Conservation (phyloP, 768 basidiomycete species). For the Panus rudis region DNA sequence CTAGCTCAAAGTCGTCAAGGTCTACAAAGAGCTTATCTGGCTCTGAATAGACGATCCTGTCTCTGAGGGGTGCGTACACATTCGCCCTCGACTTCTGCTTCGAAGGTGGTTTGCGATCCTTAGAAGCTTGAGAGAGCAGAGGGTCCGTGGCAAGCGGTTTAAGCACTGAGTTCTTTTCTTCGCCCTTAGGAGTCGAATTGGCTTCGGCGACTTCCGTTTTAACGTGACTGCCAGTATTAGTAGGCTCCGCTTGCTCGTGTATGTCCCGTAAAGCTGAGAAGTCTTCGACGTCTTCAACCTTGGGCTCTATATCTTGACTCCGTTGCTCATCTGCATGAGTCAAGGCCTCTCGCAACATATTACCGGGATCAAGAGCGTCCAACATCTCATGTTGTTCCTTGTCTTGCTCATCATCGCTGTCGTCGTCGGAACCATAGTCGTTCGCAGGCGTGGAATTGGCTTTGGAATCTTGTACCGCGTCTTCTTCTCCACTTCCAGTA, state of each 20-base stretch:
- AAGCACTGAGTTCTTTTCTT: constrained; percentile 11
- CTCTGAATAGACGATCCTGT: constrained; percentile 43
- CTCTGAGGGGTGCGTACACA: constrained; percentile 51
- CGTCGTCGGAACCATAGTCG: constrained; percentile 55
- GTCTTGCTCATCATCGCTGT: constrained; percentile 56
- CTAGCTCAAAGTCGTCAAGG: constrained; percentile 37
- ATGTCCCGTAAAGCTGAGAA: constrained; percentile 30
- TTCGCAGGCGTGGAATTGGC: constrained; percentile 18
- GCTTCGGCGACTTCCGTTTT: constrained; percentile 1
- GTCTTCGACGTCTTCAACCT: constrained; percentile 54
- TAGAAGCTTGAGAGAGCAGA: constrained; percentile 38
- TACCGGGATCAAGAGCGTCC: constrained; percentile 53
- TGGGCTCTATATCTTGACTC: constrained; percentile 31
- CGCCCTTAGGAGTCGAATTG: no score
- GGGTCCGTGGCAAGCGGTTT: constrained; percentile 21
- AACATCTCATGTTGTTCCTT: constrained; percentile 45
- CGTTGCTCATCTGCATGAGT: constrained; percentile 32
- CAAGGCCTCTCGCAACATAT: constrained; percentile 52
- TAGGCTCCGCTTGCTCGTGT: constrained; percentile 13
- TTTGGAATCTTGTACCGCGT: constrained; percentile 16
- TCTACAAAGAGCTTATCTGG: constrained; percentile 46
- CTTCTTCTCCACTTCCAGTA: constrained; percentile 13
- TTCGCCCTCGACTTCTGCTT: constrained; percentile 30
- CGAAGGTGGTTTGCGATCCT: constrained; percentile 48
- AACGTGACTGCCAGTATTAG: constrained; percentile 5